A percentile compares a stretch with the other conserved stretches of the same genome.
Conservation (phyloP, 257 asterid genomes). For the Schizonepeta tenuifolia region DNA sequence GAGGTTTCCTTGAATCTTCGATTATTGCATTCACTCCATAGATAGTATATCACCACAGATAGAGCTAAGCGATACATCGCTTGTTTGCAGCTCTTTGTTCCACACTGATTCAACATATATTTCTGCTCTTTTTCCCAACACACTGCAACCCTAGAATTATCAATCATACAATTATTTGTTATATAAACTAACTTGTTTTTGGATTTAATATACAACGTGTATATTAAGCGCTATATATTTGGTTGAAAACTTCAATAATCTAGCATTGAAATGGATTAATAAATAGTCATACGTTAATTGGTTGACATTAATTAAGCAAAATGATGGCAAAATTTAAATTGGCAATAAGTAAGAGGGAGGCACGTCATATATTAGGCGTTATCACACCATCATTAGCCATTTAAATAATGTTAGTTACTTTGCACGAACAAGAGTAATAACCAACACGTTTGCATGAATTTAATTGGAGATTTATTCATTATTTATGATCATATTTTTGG, state of each 20-base stretch:
- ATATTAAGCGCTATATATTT: neutral
- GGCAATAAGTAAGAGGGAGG: conserved; percentile 5
- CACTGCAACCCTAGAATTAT: too few species aligned
- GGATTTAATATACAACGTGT: neutral
- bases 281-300: neutral
- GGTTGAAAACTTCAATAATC: neutral
- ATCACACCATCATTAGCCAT: conserved; percentile 20
- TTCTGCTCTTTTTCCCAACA: too few species aligned
- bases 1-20: too few species aligned
- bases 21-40: too few species aligned
- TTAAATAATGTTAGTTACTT: neutral
- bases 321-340: neutral
- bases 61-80: too few species aligned
- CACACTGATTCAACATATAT: too few species aligned
- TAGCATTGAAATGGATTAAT: too few species aligned
- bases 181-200: neutral
- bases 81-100: too few species aligned
- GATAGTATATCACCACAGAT: too few species aligned
- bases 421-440: neutral
- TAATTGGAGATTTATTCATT: neutral
- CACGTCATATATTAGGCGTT: conserved; percentile 26
- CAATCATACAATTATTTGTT: neutral
- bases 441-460: conserved; percentile 21
- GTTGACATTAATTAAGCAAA: neutral
- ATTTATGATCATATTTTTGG: too few species aligned